A percentile compares a stretch with the other conserved stretches of the same genome.
These are phyloP conservation scores for Ogataea chonburiensis DNA, from an alignment of 805 yeast genomes.

Conservation along the genomic window DNA sequence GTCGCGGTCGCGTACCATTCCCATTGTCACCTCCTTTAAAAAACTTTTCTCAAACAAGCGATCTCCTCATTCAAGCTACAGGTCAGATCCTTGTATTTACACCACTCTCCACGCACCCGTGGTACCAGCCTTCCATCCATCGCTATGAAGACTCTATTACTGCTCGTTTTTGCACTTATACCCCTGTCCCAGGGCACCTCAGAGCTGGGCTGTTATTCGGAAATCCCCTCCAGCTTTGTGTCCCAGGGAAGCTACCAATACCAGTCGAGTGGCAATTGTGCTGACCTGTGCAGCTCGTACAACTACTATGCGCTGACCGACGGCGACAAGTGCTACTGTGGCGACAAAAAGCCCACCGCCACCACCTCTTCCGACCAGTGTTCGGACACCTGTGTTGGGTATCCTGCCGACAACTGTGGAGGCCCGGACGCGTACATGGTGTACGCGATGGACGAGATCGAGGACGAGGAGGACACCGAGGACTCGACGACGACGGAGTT, in stretches of 20 bases:
- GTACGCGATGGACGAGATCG: conserved; percentile 37
- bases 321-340: conserved; percentile 68
- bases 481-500: conserved; percentile 18
- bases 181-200: conserved; percentile 5
- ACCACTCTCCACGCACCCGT: conserved; percentile 6
- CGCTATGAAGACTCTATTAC: conserved; percentile 3
- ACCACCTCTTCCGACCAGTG: conserved; percentile 39
- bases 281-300: conserved; percentile 38
- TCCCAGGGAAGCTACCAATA: conserved; percentile 48
- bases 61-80: not conserved
- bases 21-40: conserved; percentile 10
- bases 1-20: conserved; percentile 8
- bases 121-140: conserved; percentile 1
- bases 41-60: conserved; percentile 12
- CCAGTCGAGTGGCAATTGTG: conserved; percentile 62
- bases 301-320: conserved; percentile 50
- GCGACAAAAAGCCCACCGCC: conserved; percentile 41
- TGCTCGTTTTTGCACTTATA: conserved; percentile 8
- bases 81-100: too few relatives aligned
- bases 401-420: conserved; percentile 61
- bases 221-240: conserved; percentile 37
- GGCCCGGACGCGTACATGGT: conserved; percentile 45
- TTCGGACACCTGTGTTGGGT: conserved; percentile 56
- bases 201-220: conserved; percentile 40
- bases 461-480: conserved; percentile 13